Conservation (phyloP, 352 stramenopile genomes). For the Globisporangium irregulare region DNA sequence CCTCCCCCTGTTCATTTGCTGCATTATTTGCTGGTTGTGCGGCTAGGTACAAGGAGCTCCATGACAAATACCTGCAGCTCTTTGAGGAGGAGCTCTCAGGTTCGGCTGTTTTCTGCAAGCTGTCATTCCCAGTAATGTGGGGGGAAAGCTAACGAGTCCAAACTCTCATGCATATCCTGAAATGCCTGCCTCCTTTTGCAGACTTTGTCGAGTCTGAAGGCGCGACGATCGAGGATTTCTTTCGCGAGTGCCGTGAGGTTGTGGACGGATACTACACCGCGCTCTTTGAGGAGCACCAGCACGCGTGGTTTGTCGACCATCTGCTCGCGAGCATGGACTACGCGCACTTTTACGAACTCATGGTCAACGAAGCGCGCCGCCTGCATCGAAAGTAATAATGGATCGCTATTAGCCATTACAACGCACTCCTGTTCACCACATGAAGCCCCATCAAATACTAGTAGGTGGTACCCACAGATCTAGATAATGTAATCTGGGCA, state of each 20-base stretch:
- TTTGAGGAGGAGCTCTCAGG: constrained; percentile 66
- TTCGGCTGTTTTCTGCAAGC: background rate
- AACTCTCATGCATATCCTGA: background rate
- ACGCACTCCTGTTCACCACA: too few relatives aligned
- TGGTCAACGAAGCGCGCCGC: constrained; percentile 68
- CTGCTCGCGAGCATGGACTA: constrained; percentile 81
- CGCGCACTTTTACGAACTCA: constrained; percentile 74
- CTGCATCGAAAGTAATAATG: constrained; percentile 22
- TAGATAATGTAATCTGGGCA: too few relatives aligned
- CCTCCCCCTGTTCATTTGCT: too few relatives aligned
- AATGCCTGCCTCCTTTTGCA: background rate
- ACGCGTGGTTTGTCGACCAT: constrained; percentile 75
- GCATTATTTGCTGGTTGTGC: background rate
- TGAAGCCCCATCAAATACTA: too few relatives aligned
- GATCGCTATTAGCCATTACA: too few relatives aligned
- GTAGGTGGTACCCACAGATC: background rate
- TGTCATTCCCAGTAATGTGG: background rate
- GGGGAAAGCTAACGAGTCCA: background rate
- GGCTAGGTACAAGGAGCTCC: constrained; percentile 63
- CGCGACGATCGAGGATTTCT: constrained; percentile 63
- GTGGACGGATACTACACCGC: constrained; percentile 60
- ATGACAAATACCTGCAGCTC: constrained; percentile 68
- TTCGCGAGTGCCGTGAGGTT: constrained; percentile 64
- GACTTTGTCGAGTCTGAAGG: constrained; percentile 75
- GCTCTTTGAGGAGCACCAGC: constrained; percentile 56